These are phyloP conservation scores for Globisporangium mamillatum DNA, from an alignment of 352 stramenopile genomes.

Conservation along the genomic window DNA sequence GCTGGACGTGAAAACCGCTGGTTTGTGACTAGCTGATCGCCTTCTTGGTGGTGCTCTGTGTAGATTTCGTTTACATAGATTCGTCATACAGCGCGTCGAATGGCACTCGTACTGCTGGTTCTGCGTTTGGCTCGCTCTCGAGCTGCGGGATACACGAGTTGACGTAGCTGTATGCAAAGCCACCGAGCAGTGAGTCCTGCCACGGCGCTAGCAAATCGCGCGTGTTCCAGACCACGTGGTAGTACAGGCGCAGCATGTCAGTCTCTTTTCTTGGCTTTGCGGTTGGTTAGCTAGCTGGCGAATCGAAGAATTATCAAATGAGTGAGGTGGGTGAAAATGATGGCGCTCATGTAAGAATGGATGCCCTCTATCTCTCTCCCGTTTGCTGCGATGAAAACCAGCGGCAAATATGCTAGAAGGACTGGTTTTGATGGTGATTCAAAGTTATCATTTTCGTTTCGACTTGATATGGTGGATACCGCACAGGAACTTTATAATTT, in stretches of 20 bases:
- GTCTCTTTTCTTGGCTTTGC: not conserved
- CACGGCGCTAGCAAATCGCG: conserved; percentile 1
- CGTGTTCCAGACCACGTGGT: conserved; percentile 2
- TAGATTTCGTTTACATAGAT: not conserved
- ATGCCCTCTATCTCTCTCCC: not conserved
- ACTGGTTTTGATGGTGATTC: not conserved
- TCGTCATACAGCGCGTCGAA: conserved; percentile 2
- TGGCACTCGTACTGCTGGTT: not conserved
- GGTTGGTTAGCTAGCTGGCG: not conserved
- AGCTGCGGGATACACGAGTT: not conserved
- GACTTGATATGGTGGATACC: not conserved
- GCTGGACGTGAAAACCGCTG: not conserved
- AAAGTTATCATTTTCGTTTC: not conserved
- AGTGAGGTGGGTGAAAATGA: not conserved
- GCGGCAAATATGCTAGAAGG: too few relatives aligned
- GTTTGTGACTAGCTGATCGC: not conserved
- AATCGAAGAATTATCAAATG: not conserved
- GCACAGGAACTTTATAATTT: not conserved
- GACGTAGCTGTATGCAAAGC: not conserved
- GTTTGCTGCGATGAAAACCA: not conserved
- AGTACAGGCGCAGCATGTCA: conserved; percentile 1
- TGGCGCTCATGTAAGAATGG: too few relatives aligned
- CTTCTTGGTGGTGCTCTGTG: not conserved
- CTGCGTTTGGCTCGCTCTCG: not conserved
- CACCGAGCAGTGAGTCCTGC: not conserved